phyloP scores from a whole-genome alignment of 2,329 filamentous ascomycete genomes.

The Apiospora koreana region DNA sequence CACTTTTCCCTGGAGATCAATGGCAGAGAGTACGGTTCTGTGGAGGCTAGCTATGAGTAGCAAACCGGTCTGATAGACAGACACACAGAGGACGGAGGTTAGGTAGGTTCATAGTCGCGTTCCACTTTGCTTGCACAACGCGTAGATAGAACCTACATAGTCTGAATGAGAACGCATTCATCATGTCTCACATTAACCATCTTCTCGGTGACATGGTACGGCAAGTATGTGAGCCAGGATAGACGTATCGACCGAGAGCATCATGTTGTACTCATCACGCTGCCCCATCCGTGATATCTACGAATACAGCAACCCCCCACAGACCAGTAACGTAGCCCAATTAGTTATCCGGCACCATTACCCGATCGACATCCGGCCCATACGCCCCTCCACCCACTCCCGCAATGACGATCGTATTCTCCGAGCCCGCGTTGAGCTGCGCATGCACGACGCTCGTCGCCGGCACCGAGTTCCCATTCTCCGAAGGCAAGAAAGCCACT shows the following conservation, averaged over 20 bases:
- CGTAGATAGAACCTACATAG: neutral
- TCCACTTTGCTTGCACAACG: neutral
- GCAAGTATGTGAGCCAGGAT: neutral
- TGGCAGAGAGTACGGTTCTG: neutral
- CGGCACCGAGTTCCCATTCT: slow-evolving; percentile 40
- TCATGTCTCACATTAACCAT: neutral
- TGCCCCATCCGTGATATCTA: neutral
- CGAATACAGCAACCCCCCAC: neutral
- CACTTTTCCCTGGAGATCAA: neutral
- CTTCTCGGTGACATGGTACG: neutral
- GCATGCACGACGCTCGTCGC: slow-evolving; percentile 49
- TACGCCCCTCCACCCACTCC: slow-evolving; percentile 38
- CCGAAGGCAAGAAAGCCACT: slow-evolving; percentile 56
- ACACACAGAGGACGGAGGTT: neutral
- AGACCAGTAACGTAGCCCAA: too few species aligned
- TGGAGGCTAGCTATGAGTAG: neutral
- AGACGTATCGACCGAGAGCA: too few species aligned
- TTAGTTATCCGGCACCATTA: slow-evolving; percentile 49
- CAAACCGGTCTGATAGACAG: slow-evolving; percentile 23
- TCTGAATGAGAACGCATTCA: neutral
- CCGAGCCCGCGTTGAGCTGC: slow-evolving; percentile 45
- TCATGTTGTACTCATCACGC: neutral
- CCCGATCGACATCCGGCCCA: slow-evolving; percentile 54
- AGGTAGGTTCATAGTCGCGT: neutral
- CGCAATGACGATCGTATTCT: slow-evolving; percentile 51